A percentile compares a stretch with the other conserved stretches of the same genome.
These are phyloP conservation scores for Serendipita indica DNA, from an alignment of 768 basidiomycete genomes.

Conservation along the genomic window DNA sequence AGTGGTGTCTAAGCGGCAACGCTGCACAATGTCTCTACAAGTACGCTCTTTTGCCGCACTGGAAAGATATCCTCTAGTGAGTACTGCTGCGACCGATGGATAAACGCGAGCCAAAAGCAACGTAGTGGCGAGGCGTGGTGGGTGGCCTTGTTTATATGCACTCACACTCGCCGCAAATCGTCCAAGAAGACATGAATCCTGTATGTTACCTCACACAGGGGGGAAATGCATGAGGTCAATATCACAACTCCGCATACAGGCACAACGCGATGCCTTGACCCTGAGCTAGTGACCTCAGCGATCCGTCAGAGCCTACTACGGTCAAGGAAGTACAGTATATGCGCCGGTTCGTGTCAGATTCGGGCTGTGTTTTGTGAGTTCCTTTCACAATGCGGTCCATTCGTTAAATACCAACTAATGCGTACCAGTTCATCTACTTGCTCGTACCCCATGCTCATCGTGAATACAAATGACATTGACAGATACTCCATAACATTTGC, in stretches of 20 bases:
- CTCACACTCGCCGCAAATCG: neutral
- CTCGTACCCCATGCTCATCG: neutral
- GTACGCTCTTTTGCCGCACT: neutral
- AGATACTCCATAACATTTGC: neutral
- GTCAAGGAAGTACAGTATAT: too few relatives aligned
- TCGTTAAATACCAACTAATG: too few relatives aligned
- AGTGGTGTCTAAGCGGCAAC: neutral
- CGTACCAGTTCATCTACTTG: neutral
- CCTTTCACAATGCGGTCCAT: neutral
- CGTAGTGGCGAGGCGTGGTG: neutral
- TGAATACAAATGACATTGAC: neutral
- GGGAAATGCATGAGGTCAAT: too few relatives aligned
- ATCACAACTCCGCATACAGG: neutral
- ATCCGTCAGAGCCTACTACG: neutral
- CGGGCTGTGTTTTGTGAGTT: neutral
- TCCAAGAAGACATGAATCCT: neutral
- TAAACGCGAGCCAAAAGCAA: neutral
- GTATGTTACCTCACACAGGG: too few relatives aligned
- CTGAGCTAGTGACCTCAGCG: neutral
- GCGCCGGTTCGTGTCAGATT: neutral
- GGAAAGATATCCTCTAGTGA: neutral
- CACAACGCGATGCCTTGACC: neutral
- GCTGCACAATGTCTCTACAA: neutral
- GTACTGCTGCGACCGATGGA: too few relatives aligned
- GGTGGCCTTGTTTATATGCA: neutral